Conservation (phyloP, 1,284 basidiomycete genomes). For the Farysia itapuensis region DNA sequence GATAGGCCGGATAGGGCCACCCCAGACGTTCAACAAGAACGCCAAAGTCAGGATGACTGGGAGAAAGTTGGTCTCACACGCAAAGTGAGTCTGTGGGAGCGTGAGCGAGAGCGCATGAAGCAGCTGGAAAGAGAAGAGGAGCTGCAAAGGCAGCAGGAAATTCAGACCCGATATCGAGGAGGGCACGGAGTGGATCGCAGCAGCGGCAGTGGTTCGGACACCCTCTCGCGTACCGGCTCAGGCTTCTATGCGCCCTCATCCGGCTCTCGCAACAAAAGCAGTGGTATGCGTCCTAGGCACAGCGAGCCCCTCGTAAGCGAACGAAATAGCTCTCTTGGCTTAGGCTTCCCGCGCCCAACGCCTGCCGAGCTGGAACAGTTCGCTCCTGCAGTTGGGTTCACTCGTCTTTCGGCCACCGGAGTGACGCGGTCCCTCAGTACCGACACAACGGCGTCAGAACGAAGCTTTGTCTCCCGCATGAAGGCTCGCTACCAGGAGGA, state of each 20-base stretch:
- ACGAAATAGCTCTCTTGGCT: slow-evolving; percentile 4
- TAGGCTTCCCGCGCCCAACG: slow-evolving; percentile 10
- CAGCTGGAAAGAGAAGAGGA: slow-evolving; percentile 39
- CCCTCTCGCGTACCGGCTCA: slow-evolving; percentile 9
- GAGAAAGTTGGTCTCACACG: too few relatives aligned
- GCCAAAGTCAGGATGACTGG: too few relatives aligned
- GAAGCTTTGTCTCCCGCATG: slow-evolving; percentile 55
- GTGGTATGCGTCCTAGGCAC: slow-evolving; percentile 9
- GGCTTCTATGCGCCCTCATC: slow-evolving; percentile 6
- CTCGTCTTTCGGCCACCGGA: slow-evolving; percentile 27
- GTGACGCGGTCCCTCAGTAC: slow-evolving; percentile 47
- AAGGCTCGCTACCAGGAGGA: slow-evolving; percentile 53
- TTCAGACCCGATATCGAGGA: neutral
- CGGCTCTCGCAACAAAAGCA: slow-evolving; percentile 8
- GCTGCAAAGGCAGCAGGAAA: slow-evolving; percentile 2
- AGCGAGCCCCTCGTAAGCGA: slow-evolving; percentile 8
- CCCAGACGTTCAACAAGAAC: too few relatives aligned
- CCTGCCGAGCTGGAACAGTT: slow-evolving; percentile 30
- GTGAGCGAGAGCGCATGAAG: slow-evolving; percentile 38
- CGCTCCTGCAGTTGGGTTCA: slow-evolving; percentile 40
- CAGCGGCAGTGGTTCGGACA: neutral
- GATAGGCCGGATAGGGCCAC: too few relatives aligned
- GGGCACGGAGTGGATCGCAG: too few relatives aligned
- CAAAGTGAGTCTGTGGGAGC: slow-evolving; percentile 37
- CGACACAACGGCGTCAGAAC: slow-evolving; percentile 48